Conservation (phyloP, 345 rosid species). For the Crucihimalaya himalaica region DNA sequence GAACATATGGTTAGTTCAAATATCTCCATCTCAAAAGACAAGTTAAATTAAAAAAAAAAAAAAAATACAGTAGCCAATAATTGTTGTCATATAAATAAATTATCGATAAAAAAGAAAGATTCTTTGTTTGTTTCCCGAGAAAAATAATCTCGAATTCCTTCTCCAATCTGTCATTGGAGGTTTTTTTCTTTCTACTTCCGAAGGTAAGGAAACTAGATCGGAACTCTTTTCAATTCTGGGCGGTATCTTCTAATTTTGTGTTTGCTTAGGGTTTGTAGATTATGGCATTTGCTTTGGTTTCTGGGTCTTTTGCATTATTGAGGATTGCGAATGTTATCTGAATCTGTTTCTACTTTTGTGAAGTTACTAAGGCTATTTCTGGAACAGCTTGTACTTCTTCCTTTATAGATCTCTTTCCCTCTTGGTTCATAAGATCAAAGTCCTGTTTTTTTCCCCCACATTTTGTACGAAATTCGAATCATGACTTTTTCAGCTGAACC, state of each 20-base stretch:
- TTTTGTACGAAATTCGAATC: not conserved
- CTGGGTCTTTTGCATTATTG: constrained; percentile 1
- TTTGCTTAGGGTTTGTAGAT: constrained; percentile 12
- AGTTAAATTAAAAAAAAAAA: too few species aligned
- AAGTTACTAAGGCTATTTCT: constrained; percentile 6
- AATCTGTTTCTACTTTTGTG: constrained; percentile 26
- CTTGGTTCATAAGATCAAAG: constrained; percentile 25
- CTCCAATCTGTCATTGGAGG: constrained; percentile 8
- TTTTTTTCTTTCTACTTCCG: not conserved
- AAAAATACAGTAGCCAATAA: constrained; percentile 17
- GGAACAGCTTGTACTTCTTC: constrained; percentile 16
- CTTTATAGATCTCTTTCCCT: constrained; percentile 36
- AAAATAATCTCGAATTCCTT: not conserved
- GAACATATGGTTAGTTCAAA: not conserved
- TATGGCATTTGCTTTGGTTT: constrained; percentile 10
- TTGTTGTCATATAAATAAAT: constrained; percentile 25
- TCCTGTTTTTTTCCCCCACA: not conserved
- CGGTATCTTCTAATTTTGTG: not conserved
- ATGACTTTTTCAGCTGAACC: constrained; percentile 13
- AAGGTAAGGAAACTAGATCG: constrained; percentile 35
- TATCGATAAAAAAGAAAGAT: not conserved
- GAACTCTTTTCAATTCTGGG: not conserved
- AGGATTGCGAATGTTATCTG: constrained; percentile 26
- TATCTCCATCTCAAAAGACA: constrained; percentile 26
- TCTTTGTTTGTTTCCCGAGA: constrained; percentile 22